Percentiles rank a stretch among this genome's conserved stretches.
These are phyloP conservation scores for Ormosia semicastrata DNA, from an alignment of 306 rosid genomes.

Conservation along the genomic window DNA sequence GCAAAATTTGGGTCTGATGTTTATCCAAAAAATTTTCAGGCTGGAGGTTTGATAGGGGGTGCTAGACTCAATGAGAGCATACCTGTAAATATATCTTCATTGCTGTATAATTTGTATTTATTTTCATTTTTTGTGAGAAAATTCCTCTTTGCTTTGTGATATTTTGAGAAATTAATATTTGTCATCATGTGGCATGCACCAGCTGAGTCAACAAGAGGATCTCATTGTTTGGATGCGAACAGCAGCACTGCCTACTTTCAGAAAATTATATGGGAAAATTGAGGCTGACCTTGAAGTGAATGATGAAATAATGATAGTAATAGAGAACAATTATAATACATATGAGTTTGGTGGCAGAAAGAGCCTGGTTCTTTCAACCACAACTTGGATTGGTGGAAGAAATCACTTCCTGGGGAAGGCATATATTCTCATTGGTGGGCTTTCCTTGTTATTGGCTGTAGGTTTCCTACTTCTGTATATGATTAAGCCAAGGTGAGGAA, in stretches of 20 bases:
- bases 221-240: constrained; percentile 97
- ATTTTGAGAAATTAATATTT: not conserved
- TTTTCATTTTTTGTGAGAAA: not conserved
- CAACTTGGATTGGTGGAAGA: constrained; percentile 86
- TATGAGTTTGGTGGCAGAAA: constrained; percentile 73
- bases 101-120: not conserved
- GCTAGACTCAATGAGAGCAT: constrained; percentile 60
- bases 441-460: constrained; percentile 57
- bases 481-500: constrained; percentile 73
- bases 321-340: constrained; percentile 80
- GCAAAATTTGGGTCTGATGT: constrained; percentile 65
- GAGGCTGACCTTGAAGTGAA: constrained; percentile 67
- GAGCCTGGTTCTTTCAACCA: constrained; percentile 71
- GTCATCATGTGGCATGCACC: constrained; percentile 33
- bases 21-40: constrained; percentile 77
- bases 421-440: constrained; percentile 61
- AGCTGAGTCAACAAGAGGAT: constrained; percentile 85
- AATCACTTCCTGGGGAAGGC: constrained; percentile 74
- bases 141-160: not conserved
- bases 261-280: constrained; percentile 84
- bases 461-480: constrained; percentile 66
- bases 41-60: constrained; percentile 60
- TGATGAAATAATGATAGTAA: constrained; percentile 49
- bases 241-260: constrained; percentile 76
- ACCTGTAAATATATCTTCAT: constrained; percentile 55